Conservation (phyloP, 202 grass and related monocot genomes). For the Zizania palustris region DNA sequence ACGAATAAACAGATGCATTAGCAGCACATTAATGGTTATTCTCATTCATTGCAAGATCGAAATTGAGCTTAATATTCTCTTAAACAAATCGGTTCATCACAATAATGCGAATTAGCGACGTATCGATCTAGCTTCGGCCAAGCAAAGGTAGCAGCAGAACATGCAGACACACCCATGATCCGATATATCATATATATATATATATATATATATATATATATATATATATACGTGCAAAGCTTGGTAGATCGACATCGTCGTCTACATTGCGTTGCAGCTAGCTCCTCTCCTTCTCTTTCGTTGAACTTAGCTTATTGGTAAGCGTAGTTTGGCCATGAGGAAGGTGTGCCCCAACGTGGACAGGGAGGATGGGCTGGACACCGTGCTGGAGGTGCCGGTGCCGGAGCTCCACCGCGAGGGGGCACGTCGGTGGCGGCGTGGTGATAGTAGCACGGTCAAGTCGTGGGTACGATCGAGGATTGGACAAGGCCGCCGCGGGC, state of each 20-base stretch:
- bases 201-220: constrained; percentile 36
- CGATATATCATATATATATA: constrained; percentile 37
- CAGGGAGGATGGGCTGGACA: constrained; percentile 67
- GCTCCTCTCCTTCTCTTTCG: background rate
- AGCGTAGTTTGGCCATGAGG: constrained; percentile 48
- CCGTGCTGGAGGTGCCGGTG: constrained; percentile 84
- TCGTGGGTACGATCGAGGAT: constrained; percentile 63
- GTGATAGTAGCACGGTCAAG: constrained; percentile 54
- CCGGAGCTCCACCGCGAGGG: constrained; percentile 53
- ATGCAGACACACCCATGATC: constrained; percentile 34
- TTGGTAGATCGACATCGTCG: background rate
- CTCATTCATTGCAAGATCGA: background rate
- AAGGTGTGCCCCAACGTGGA: constrained; percentile 86
- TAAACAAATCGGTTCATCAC: background rate
- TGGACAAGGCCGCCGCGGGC: constrained; percentile 17
- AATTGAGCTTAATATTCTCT: background rate
- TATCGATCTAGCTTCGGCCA: constrained; percentile 26
- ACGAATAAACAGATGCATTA: background rate
- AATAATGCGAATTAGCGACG: background rate
- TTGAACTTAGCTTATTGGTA: background rate
- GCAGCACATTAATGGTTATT: background rate
- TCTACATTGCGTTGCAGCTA: background rate
- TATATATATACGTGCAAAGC: constrained; percentile 23
- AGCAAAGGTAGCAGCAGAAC: constrained; percentile 36
- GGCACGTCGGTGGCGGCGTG: constrained; percentile 33